Evolutionary conservation across 139 green algal genomes (phyloP), one percentile per base, ranked within the genome.

Genomic region (Chlamydomonas schloesseri): DNA sequence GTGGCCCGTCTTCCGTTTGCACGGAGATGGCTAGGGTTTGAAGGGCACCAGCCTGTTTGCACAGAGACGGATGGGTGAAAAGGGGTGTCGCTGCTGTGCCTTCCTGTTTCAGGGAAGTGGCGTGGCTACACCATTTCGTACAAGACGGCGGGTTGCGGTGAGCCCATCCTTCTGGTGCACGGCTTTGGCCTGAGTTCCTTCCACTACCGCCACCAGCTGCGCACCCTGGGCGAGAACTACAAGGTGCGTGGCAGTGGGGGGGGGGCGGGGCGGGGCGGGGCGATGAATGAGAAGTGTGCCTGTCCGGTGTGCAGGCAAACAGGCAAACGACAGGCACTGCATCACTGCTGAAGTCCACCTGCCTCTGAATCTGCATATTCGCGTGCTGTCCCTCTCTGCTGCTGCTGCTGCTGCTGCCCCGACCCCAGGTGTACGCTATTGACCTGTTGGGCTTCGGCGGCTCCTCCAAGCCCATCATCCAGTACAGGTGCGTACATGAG

Each of bases 401-500:
- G n/a, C n/a, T n/a, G n/a, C n/a, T n/a, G n/a, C n/a, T n/a, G n/a
- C n/a, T n/a, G n/a, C n/a, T n/a, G n/a, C n/a, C n/a, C 42, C 42
- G 8, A 50, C 42, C 33, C 42, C 87, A 96, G 94, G 96, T 98
- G n/a, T 97, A 96, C 75, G 95, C 95, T 0, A 70, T 97, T 3
- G 96, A 98, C 89, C 74, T 98, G 11, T 83, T 98, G 46, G 96
- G 96, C 33, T 96, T 96, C 87, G 96, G 96, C 11, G 78, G 33
- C 21, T 95, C 88, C 11, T 92, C 91, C 21, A 98, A 98, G 89
- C 90, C 93, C 28, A 69, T 88, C 5, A 21, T 84, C 11, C 74
- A 92, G 60, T 96, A 95, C 86, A 91, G 77, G 92, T 95, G 60
- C 80, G 93, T n/a, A n/a, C n/a, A n/a, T n/a, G n/a, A n/a, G n/a